Conservation (phyloP, 2,329 filamentous ascomycete species). For the Aspergillus arachidicola region DNA sequence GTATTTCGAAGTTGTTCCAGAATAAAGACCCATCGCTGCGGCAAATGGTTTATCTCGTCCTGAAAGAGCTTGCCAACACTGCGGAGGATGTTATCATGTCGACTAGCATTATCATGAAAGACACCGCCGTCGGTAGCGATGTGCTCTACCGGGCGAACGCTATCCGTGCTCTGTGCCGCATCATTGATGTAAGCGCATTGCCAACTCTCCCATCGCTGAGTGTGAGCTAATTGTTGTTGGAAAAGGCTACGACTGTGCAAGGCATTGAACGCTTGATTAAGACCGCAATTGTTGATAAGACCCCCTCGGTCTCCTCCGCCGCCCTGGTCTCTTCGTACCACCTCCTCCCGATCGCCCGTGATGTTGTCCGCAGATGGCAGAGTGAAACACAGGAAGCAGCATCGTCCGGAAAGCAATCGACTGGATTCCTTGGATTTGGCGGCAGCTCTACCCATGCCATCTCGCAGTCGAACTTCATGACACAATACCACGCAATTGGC, state of each 20-base stretch:
- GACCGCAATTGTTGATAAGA: constrained; percentile 98
- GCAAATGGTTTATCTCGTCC: constrained; percentile 97
- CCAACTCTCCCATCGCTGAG: background rate
- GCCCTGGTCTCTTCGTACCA: constrained; percentile 97
- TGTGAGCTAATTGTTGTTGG: constrained; percentile 18
- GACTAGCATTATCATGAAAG: constrained; percentile 99
- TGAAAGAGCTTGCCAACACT: constrained; percentile 94
- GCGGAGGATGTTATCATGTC: constrained; percentile 99
- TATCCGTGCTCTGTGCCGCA: constrained; percentile 90
- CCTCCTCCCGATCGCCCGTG: constrained; percentile 90
- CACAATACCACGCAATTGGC: constrained; percentile 97
- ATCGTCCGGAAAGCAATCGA: constrained; percentile 82
- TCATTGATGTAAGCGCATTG: constrained; percentile 76
- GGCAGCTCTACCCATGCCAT: constrained; percentile 71
- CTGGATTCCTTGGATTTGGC: constrained; percentile 92
- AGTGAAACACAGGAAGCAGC: constrained; percentile 98
- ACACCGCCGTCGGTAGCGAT: constrained; percentile 92
- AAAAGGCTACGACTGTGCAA: constrained; percentile 87
- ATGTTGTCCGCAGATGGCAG: constrained; percentile 96
- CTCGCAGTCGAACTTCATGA: constrained; percentile 90
- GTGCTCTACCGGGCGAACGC: constrained; percentile 93
- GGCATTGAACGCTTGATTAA: constrained; percentile 98
- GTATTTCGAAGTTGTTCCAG: constrained; percentile 98
- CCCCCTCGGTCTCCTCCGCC: constrained; percentile 92
- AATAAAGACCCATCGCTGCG: constrained; percentile 98